Base-by-base conservation (phyloP, 805 yeast genomes). In the Metschnikowia vanudenii region DNA sequence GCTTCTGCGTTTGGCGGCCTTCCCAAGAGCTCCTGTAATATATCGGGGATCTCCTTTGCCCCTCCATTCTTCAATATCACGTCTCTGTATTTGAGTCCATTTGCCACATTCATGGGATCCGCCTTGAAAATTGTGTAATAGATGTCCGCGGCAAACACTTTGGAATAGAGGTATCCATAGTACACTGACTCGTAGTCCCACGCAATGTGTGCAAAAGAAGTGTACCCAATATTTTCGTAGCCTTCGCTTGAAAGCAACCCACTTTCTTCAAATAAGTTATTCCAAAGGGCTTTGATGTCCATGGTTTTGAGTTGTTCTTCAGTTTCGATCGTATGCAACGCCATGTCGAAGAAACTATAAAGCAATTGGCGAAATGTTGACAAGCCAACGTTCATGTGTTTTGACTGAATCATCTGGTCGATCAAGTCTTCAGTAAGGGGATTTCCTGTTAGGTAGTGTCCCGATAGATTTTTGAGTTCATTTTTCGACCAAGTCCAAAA, bases 121-220 rank as follows among this genome's bases (percentile, higher is more conserved):
- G 67, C 57, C 48, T 79, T 78, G 73, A 88, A 88, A 58, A 79
- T 76, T 3, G 87, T 68, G 62, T 85, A 81, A 69, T 78, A 88
- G 61, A 88, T 85, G 63, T 88, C 96, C 7, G 88, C 79, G 1
- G 96, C 94, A 71, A 83, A 88, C 13, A 87, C 96, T 58, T 82
- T 83, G 2, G 95, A 85, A 83, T 89, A 88, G 68, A 88, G 66
- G 63, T 88, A 88, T 1, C 96, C 96, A 57, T 88, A 88, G 67
- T 88, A 88, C 3, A 91, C 90, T 10, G 91, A 82, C 45, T 87
- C 92, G 63, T 88, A 88, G 14, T 95, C 92, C 32, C 89, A 89
- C 62, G 87, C 79, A 45, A 79, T 75, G 61, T 88, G 96, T 1
- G 88, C 88, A 62, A 88, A 88, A 0, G 89, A 81, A 28, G 84